Conservation (phyloP, 2,329 filamentous ascomycete genomes). For the Lasiodiplodia gonubiensis region DNA sequence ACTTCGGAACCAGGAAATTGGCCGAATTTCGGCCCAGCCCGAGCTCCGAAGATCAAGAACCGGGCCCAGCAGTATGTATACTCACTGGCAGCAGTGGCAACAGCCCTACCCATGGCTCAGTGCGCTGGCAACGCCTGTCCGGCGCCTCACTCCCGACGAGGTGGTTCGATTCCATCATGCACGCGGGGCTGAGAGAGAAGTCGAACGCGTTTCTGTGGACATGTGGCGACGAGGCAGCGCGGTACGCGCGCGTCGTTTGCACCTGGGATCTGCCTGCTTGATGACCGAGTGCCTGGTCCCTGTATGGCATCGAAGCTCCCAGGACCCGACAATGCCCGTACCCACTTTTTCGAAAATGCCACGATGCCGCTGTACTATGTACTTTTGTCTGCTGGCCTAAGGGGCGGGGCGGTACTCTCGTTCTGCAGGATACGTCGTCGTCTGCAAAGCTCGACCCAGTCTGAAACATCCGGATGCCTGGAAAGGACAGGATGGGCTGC, state of each 20-base stretch:
- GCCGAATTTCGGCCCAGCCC: background rate
- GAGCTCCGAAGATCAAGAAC: constrained; percentile 2
- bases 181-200: constrained; percentile 4
- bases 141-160: constrained; percentile 15
- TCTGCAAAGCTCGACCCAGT: constrained; percentile 14
- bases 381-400: background rate
- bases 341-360: constrained; percentile 10
- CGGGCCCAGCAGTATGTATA: background rate
- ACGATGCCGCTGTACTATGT: background rate
- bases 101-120: background rate
- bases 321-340: constrained; percentile 6
- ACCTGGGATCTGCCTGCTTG: constrained; percentile 17
- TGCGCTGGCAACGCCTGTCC: background rate
- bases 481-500: constrained; percentile 9
- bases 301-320: constrained; percentile 1
- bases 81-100: background rate
- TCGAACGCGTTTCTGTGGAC: background rate
- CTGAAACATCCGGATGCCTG: constrained; percentile 13
- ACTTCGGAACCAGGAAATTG: background rate
- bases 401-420: background rate
- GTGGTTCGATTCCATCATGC: constrained; percentile 8
- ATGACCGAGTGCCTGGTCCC: background rate
- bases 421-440: constrained; percentile 1
- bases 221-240: constrained; percentile 11
- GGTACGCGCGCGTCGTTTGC: background rate